Evolutionary conservation across 2,329 filamentous ascomycete species (phyloP).

Genomic region (Endoconidiophora laricicola): DNA sequence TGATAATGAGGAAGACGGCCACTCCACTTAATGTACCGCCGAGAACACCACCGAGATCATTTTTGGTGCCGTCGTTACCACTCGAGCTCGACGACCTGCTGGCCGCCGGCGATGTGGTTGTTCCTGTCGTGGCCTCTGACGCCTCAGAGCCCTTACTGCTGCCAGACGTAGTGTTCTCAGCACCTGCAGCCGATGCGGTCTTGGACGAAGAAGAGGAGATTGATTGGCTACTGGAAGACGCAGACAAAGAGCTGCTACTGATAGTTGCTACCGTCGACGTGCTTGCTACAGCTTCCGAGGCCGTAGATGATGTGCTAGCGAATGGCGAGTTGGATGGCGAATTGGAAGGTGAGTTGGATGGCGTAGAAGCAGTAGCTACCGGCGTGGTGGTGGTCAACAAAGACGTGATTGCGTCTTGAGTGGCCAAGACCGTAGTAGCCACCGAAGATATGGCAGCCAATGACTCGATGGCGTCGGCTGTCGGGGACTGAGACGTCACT

Average conservation of each 20-base stretch:
- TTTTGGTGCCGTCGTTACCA: constrained; percentile 14
- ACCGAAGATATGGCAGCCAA: background rate
- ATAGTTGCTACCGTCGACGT: background rate
- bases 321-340: constrained; percentile 6
- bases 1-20: constrained; percentile 27
- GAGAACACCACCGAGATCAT: constrained; percentile 32
- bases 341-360: background rate
- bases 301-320: constrained; percentile 12
- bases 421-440: background rate
- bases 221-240: background rate
- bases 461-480: background rate
- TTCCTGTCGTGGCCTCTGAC: background rate
- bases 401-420: background rate
- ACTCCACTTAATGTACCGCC: constrained; percentile 37
- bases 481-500: constrained; percentile 21
- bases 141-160: constrained; percentile 10
- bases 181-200: constrained; percentile 9
- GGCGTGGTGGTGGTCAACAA: background rate
- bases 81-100: constrained; percentile 11
- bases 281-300: constrained; percentile 5
- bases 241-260: background rate
- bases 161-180: constrained; percentile 13
- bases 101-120: constrained; percentile 8
- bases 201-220: constrained; percentile 2
- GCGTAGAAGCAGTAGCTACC: background rate